Conservation (phyloP, 192 early-diverging fungal species). For the Gonapodya prolifera region DNA sequence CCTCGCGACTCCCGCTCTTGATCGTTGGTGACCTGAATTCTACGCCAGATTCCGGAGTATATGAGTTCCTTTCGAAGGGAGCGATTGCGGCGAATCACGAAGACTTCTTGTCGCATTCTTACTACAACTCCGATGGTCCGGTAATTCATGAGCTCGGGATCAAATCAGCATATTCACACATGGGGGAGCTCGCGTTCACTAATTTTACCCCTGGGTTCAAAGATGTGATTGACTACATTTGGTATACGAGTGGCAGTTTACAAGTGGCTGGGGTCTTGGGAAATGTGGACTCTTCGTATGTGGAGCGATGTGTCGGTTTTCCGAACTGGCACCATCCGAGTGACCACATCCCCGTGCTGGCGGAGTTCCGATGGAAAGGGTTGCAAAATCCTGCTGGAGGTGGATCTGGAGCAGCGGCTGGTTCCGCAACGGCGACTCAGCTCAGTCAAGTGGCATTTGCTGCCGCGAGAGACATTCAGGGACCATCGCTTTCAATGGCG, state of each 20-base stretch:
- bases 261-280: slow-evolving; percentile 67
- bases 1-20: slow-evolving; percentile 29
- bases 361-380: slow-evolving; percentile 36
- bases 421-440: not conserved
- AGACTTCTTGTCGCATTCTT: slow-evolving; percentile 69
- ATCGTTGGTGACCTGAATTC: slow-evolving; percentile 95
- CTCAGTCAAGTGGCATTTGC: not conserved
- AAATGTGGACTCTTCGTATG: slow-evolving; percentile 69
- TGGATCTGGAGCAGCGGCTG: not conserved
- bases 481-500: not conserved
- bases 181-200: slow-evolving; percentile 75
- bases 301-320: slow-evolving; percentile 70
- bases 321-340: slow-evolving; percentile 70
- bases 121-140: slow-evolving; percentile 70
- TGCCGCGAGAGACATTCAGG: not conserved
- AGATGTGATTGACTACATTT: slow-evolving; percentile 91
- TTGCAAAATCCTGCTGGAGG: not conserved
- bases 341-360: slow-evolving; percentile 58
- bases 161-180: slow-evolving; percentile 63
- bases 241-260: slow-evolving; percentile 66
- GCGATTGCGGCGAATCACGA: slow-evolving; percentile 64
- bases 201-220: slow-evolving; percentile 78
- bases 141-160: slow-evolving; percentile 69
- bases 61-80: slow-evolving; percentile 75
- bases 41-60: slow-evolving; percentile 74